Evolutionary conservation across 1,284 basidiomycete genomes (phyloP).

Genomic region (Apiotrichum domesticum): DNA sequence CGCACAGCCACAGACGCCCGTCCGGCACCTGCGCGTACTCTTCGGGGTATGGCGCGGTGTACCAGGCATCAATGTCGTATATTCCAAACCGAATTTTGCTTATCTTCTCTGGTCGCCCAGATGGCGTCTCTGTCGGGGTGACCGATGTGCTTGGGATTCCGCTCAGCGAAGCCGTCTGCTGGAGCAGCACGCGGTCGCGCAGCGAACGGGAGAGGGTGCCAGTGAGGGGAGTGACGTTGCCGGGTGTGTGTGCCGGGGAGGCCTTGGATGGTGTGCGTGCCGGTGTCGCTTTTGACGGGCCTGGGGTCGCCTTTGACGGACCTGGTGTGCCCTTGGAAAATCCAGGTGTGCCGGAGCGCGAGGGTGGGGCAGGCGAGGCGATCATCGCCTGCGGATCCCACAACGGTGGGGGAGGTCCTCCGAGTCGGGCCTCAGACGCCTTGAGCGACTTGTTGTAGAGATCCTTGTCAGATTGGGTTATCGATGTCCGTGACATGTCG

Average conservation of each 20-base stretch:
- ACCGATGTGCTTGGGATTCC: slow-evolving; percentile 4
- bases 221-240: slow-evolving; percentile 4
- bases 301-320: slow-evolving; percentile 5
- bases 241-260: neutral
- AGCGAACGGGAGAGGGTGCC: slow-evolving; percentile 26
- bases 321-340: neutral
- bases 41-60: slow-evolving; percentile 96
- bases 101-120: slow-evolving; percentile 51
- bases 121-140: slow-evolving; percentile 1
- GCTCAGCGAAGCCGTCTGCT: slow-evolving; percentile 23
- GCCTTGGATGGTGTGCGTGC: neutral
- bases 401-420: slow-evolving; percentile 29
- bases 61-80: slow-evolving; percentile 97
- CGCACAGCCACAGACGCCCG: slow-evolving; percentile 92
- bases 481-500: slow-evolving; percentile 66
- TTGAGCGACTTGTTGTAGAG: slow-evolving; percentile 68
- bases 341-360: slow-evolving; percentile 18
- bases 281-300: slow-evolving; percentile 6
- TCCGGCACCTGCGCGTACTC: slow-evolving; percentile 93
- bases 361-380: slow-evolving; percentile 6
- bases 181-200: slow-evolving; percentile 35
- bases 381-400: slow-evolving; percentile 22
- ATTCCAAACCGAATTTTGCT: slow-evolving; percentile 86
- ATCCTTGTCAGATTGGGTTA: slow-evolving; percentile 62
- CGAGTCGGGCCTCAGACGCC: slow-evolving; percentile 57